Evolutionary conservation across 176 grass and related monocot genomes (phyloP).

Genomic region (Thalia dealbata): DNA sequence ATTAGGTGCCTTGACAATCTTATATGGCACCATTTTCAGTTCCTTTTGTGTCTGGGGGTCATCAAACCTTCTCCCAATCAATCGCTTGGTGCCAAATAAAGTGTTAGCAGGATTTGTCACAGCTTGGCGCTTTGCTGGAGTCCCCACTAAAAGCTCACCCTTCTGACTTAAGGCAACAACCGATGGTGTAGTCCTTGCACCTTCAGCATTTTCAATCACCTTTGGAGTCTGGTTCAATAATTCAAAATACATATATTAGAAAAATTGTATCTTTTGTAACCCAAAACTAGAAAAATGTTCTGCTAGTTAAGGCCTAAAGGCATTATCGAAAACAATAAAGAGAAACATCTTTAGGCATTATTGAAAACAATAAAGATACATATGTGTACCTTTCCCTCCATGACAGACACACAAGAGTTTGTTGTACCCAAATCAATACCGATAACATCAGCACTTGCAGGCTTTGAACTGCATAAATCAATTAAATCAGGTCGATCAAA

Average conservation of each 20-base stretch:
- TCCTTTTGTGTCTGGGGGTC: constrained; percentile 91
- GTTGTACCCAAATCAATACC: constrained; percentile 88
- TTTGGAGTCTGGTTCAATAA: constrained; percentile 38
- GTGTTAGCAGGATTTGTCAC: constrained; percentile 96
- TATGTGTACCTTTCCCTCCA: constrained; percentile 74
- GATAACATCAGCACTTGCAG: constrained; percentile 56
- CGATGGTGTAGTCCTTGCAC: constrained; percentile 84
- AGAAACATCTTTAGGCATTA: not conserved
- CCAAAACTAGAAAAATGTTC: not conserved
- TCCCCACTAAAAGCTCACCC: constrained; percentile 64
- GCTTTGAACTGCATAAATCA: constrained; percentile 44
- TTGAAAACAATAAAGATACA: not conserved
- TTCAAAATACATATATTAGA: not conserved
- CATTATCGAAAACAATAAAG: not conserved
- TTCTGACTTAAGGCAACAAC: constrained; percentile 81
- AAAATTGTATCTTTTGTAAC: not conserved
- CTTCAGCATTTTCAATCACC: constrained; percentile 95
- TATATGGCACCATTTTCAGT: constrained; percentile 98
- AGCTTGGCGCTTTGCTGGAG: constrained; percentile 15
- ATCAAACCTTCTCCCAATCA: constrained; percentile 79
- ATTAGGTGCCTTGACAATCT: constrained; percentile 53
- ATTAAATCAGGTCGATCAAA: not conserved
- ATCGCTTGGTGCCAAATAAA: constrained; percentile 69
- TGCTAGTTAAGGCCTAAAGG: not conserved
- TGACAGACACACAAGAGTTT: constrained; percentile 31